These are phyloP conservation scores for Candida taoyuanica DNA, from an alignment of 805 yeast species.

Conservation along the genomic window DNA sequence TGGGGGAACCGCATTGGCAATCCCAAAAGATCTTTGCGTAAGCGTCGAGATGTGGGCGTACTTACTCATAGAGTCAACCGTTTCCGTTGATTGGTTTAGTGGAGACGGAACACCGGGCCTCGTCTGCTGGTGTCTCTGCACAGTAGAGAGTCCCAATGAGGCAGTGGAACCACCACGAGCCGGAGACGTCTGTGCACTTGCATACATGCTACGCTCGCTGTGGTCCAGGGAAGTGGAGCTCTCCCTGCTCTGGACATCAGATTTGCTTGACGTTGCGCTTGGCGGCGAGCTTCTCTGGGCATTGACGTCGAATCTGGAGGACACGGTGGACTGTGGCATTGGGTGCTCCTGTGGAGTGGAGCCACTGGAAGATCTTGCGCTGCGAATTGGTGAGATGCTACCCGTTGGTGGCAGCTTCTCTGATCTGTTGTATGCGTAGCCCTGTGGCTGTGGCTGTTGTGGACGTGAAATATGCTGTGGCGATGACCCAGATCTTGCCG, in stretches of 20 bases:
- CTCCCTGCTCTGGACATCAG: background rate
- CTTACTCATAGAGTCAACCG: background rate
- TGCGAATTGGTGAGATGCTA: too few relatives aligned
- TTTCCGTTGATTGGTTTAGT: background rate
- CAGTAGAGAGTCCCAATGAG: background rate
- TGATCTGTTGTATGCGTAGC: conserved; percentile 6
- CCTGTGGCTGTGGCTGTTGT: background rate
- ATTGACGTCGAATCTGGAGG: background rate
- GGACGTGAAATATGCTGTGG: background rate
- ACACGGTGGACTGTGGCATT: background rate
- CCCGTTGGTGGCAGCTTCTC: conserved; percentile 4
- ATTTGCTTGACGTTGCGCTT: background rate
- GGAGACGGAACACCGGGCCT: background rate
- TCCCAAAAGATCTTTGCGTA: background rate
- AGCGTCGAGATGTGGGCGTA: too few relatives aligned
- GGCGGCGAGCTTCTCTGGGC: conserved; percentile 1
- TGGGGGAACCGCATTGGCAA: too few relatives aligned
- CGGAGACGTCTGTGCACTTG: conserved; percentile 9
- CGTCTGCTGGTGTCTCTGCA: background rate
- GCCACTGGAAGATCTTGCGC: too few relatives aligned
- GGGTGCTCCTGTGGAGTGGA: too few relatives aligned
- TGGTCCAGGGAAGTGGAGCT: conserved; percentile 6
- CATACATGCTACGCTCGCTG: conserved; percentile 2
- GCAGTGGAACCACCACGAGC: background rate
- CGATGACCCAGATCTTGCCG: background rate